Evolutionary conservation across 345 rosid species (phyloP), one percentile per base, ranked within the genome.

Genomic region (Citrus trifoliata): DNA sequence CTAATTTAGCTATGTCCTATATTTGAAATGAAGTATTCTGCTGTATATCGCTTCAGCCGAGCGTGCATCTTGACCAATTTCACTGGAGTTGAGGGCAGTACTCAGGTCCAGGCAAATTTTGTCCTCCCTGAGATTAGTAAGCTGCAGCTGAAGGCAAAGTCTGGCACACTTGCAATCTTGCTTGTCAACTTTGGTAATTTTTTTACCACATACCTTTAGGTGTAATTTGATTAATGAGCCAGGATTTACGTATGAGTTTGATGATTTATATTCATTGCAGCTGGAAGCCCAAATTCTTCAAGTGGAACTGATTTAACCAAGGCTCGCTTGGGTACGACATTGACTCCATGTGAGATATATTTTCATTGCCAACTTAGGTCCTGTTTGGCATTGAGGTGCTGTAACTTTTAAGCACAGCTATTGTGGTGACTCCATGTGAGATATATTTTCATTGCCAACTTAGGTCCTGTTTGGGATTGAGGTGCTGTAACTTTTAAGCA

Each of bases 101-200:
- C 80, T 81, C 92, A 90, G 87, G 85, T 86, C 75, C 93, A 89
- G 82, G 98, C 90, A 80, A 89, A 79, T 84, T 93, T 97, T 77
- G 22, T 90, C 81, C 95, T 97, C 67, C 98, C 99, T 77, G 98
- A 94, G 77, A 88, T 92, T 75, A 92, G 83, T 82, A 92, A 86
- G 84, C 91, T 97, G 76, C 88, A 89, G 24, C 75, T 85, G 83
- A 97, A 97, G 85, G 92, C 93, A 33, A 94, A 90, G 84, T 88
- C 90, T 67, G 91, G 96, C 71, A 88, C 98, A 38, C 96, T 97
- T 61, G 80, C 91, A 70, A 84, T 97, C 82, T 84, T 97, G 89
- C 87, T 97, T 80, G 88, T 97, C 73, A 92, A 93, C 88, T 89
- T 88, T 84, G 99, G 99, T 94, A 88, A 71, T 55, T 56, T 30